phyloP scores from a whole-genome alignment of 345 rosid species.

The Leavenworthia alabamica region DNA sequence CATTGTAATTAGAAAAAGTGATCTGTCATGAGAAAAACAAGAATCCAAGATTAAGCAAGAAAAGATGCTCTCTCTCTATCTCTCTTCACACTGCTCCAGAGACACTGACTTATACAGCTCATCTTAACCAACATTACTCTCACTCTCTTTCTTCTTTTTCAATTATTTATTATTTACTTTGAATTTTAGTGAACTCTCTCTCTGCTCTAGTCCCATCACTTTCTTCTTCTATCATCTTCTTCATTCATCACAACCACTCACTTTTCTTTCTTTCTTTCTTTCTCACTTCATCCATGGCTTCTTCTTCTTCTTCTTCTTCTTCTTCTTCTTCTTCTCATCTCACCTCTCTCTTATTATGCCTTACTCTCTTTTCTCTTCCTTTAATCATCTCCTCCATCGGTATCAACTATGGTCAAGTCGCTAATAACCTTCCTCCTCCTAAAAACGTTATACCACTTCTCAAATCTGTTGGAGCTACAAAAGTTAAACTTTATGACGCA shows the following conservation, averaged over 20 bases:
- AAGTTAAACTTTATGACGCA: slow-evolving; percentile 88
- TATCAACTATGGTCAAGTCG: slow-evolving; percentile 91
- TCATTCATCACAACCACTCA: slow-evolving; percentile 11
- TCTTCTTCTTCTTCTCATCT: slow-evolving; percentile 1
- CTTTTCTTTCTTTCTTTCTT: slow-evolving; percentile 7
- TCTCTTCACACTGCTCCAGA: slow-evolving; percentile 21
- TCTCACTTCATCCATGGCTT: slow-evolving; percentile 24
- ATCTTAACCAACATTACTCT: slow-evolving; percentile 29
- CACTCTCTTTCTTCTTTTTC: slow-evolving; percentile 13
- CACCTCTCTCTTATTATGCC: slow-evolving; percentile 7
- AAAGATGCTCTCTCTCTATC: slow-evolving; percentile 34
- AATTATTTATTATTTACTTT: slow-evolving; percentile 24
- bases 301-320: slow-evolving; percentile 11
- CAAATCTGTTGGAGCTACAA: slow-evolving; percentile 81
- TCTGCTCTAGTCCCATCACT: slow-evolving; percentile 33
- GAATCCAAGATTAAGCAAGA: slow-evolving; percentile 23
- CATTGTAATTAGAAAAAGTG: no score
- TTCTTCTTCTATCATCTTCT: slow-evolving; percentile 26
- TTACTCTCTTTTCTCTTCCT: slow-evolving; percentile 29
- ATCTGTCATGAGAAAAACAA: slow-evolving; percentile 19
- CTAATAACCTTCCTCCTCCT: slow-evolving; percentile 80
- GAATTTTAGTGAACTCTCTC: slow-evolving; percentile 32
- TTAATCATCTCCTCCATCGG: slow-evolving; percentile 51
- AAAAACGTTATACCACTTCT: slow-evolving; percentile 69
- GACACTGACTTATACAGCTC: slow-evolving; percentile 36